Evolutionary conservation across 2,329 filamentous ascomycete genomes (phyloP).

Genomic region (Aspergillus costaricaensis): DNA sequence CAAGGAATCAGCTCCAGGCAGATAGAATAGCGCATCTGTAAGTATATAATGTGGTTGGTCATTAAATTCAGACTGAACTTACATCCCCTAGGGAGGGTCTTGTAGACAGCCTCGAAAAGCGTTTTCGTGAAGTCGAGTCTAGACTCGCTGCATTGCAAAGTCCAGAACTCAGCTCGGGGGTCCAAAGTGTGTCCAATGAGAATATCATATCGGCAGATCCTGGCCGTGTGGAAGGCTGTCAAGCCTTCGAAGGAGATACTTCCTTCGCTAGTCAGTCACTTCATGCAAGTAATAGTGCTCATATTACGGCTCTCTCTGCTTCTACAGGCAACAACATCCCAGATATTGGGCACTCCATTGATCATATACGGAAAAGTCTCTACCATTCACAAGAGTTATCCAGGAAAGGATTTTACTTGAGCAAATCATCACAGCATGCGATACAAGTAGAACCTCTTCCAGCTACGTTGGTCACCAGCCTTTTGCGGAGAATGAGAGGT

Average conservation of each 20-base stretch:
- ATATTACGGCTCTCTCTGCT: background rate
- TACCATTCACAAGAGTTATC: background rate
- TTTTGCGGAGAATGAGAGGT: conserved; percentile 3
- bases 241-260: background rate
- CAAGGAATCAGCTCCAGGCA: background rate
- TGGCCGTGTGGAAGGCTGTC: background rate
- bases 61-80: background rate
- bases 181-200: background rate
- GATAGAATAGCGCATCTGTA: conserved; percentile 7
- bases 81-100: background rate
- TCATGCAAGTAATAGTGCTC: conserved; percentile 3
- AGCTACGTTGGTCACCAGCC: background rate
- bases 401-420: background rate
- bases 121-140: background rate
- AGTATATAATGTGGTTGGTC: no score
- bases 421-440: background rate
- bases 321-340: background rate
- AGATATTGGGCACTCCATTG: background rate
- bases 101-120: conserved; percentile 1
- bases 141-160: background rate
- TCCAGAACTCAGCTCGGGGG: background rate
- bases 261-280: conserved; percentile 8
- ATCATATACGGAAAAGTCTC: background rate
- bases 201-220: background rate
- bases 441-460: background rate